Conservation (phyloP, 495 filamentous ascomycete genomes). For the Amorphotheca resinae region DNA sequence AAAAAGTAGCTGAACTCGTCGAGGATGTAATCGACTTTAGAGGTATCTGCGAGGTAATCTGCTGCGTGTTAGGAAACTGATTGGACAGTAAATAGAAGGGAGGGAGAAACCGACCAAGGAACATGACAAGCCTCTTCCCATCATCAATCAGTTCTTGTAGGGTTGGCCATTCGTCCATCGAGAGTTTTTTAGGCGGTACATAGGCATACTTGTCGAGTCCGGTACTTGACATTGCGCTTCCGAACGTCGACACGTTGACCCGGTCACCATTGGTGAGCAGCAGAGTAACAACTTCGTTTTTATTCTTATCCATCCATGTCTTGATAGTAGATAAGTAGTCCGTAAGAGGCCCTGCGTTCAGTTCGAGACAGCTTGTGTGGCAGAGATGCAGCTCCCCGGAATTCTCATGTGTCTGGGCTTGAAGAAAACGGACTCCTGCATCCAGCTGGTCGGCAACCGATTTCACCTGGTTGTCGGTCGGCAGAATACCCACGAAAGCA, state of each 20-base stretch:
- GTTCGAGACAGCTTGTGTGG: constrained; percentile 67
- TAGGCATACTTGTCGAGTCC: constrained; percentile 63
- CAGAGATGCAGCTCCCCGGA: constrained; percentile 26
- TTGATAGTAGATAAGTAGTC: constrained; percentile 53
- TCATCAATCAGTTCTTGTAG: constrained; percentile 64
- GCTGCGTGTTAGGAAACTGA: too few species aligned
- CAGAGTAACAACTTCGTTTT: constrained; percentile 83
- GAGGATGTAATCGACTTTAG: constrained; percentile 57
- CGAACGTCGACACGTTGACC: constrained; percentile 46
- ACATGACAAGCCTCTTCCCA: constrained; percentile 39
- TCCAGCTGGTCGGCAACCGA: constrained; percentile 63
- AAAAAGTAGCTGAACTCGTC: constrained; percentile 65
- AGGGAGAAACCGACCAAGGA: constrained; percentile 22
- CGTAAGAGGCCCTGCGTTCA: constrained; percentile 67
- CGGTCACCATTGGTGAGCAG: constrained; percentile 76
- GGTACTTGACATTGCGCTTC: constrained; percentile 45
- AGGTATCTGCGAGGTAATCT: constrained; percentile 79
- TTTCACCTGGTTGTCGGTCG: constrained; percentile 64
- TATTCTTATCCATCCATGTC: constrained; percentile 61
- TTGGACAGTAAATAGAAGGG: too few species aligned
- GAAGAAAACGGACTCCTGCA: constrained; percentile 82
- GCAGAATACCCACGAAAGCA: constrained; percentile 56
- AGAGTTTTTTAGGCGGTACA: constrained; percentile 56
- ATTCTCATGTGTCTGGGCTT: constrained; percentile 70
- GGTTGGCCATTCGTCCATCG: constrained; percentile 70